These are phyloP conservation scores for Alternaria postmessia DNA, from an alignment of 2,329 filamentous ascomycete species.

Conservation along the genomic window DNA sequence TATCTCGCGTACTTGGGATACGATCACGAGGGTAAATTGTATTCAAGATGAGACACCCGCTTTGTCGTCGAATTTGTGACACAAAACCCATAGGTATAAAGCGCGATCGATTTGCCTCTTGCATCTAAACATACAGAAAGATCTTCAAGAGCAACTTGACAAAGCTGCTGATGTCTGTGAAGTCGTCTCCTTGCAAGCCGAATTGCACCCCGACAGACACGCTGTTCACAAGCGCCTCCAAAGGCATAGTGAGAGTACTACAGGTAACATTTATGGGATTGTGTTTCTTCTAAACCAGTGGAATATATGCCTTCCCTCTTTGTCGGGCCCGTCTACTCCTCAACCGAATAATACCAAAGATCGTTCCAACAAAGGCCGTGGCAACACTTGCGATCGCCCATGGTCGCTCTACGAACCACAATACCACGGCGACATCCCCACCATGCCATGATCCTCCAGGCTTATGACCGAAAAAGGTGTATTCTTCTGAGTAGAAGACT, in stretches of 20 bases:
- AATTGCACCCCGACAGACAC: not conserved
- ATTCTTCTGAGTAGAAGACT: slow-evolving; percentile 41
- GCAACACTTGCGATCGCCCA: slow-evolving; percentile 13
- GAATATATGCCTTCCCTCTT: not conserved
- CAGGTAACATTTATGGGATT: not conserved
- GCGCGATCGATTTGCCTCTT: not conserved
- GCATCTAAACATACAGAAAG: not conserved
- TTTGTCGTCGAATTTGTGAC: not conserved
- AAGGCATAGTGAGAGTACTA: too few species aligned
- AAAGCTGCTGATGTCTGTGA: not conserved
- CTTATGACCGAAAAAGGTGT: slow-evolving; percentile 42
- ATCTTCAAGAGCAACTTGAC: not conserved
- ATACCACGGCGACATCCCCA: slow-evolving; percentile 35
- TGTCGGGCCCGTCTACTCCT: not conserved
- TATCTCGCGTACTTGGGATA: not conserved
- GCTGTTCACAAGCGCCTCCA: not conserved
- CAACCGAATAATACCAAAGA: not conserved
- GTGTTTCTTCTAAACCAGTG: not conserved
- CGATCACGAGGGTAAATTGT: not conserved
- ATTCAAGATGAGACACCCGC: not conserved
- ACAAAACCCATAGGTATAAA: not conserved
- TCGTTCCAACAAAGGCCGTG: not conserved
- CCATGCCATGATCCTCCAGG: slow-evolving; percentile 46
- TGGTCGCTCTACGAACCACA: slow-evolving; percentile 34
- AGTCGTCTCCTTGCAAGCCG: not conserved